Evolutionary conservation across 441 rosid species (phyloP).

Genomic region (Isatis lusitanica): DNA sequence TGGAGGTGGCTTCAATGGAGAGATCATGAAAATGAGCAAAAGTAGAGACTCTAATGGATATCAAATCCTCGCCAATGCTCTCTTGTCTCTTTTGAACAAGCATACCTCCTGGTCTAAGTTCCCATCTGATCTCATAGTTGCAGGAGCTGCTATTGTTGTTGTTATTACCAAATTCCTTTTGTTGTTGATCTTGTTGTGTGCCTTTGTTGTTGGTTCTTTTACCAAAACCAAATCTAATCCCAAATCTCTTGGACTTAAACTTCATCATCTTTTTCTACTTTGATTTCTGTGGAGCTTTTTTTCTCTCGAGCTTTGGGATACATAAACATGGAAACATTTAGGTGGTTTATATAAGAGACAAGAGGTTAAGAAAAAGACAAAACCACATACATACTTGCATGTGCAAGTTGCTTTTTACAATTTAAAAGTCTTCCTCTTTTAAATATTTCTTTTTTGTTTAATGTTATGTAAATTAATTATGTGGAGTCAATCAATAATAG

Average conservation of each 20-base stretch:
- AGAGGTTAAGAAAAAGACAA: conserved; percentile 35
- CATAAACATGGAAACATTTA: conserved; percentile 13
- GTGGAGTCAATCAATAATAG: neutral
- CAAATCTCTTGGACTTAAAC: conserved; percentile 72
- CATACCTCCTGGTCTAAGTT: conserved; percentile 92
- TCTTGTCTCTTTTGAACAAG: conserved; percentile 86
- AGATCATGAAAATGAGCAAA: conserved; percentile 65
- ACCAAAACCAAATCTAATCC: conserved; percentile 59
- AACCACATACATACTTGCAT: conserved; percentile 37
- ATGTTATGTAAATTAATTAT: conserved; percentile 1
- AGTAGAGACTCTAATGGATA: conserved; percentile 69
- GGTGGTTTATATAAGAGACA: conserved; percentile 44
- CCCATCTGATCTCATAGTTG: conserved; percentile 77
- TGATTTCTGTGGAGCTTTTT: neutral
- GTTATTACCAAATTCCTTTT: conserved; percentile 9
- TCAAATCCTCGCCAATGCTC: conserved; percentile 49
- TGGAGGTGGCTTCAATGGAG: conserved; percentile 75
- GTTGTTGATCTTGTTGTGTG: conserved; percentile 26
- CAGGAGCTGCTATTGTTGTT: conserved; percentile 20
- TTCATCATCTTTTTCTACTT: conserved; percentile 50
- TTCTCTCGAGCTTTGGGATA: conserved; percentile 29
- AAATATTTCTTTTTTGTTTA: neutral
- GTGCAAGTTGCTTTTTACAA: conserved; percentile 27
- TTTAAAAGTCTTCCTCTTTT: conserved; percentile 12
- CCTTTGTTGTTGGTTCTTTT: conserved; percentile 37